Percentiles rank a stretch among this genome's conserved stretches.
phyloP scores from a whole-genome alignment of 352 stramenopile genomes.

The Phytophthora citricola region DNA sequence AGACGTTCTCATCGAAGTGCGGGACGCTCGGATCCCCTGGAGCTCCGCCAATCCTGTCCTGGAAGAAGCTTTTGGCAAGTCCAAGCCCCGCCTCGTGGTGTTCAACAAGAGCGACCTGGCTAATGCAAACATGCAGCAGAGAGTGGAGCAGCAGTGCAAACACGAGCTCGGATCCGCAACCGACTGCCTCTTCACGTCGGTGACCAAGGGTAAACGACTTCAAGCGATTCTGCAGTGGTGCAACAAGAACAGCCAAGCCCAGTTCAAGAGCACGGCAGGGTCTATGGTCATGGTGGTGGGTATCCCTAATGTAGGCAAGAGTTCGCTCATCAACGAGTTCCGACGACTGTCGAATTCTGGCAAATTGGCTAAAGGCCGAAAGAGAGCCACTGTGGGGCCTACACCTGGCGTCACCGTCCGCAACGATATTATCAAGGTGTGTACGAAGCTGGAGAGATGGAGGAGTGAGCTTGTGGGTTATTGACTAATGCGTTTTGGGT shows the following conservation, averaged over 20 bases:
- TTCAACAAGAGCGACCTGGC: slow-evolving; percentile 91
- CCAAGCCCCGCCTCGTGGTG: slow-evolving; percentile 84
- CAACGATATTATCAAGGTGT: slow-evolving; percentile 91
- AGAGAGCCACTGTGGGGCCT: slow-evolving; percentile 79
- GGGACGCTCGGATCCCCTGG: slow-evolving; percentile 84
- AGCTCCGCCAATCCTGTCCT: slow-evolving; percentile 86
- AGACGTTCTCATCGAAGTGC: slow-evolving; percentile 86
- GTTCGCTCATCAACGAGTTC: slow-evolving; percentile 91
- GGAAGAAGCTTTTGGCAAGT: slow-evolving; percentile 74
- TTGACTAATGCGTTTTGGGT: slow-evolving; percentile 2
- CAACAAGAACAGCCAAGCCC: slow-evolving; percentile 70
- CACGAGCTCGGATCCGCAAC: slow-evolving; percentile 39
- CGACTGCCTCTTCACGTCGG: slow-evolving; percentile 83
- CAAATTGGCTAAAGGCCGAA: slow-evolving; percentile 84
- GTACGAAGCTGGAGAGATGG: background rate
- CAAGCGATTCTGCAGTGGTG: slow-evolving; percentile 84
- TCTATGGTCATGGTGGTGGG: slow-evolving; percentile 91
- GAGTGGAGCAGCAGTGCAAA: slow-evolving; percentile 71
- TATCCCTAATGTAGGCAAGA: slow-evolving; percentile 93
- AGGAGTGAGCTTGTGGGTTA: slow-evolving; percentile 10
- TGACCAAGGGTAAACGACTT: slow-evolving; percentile 78
- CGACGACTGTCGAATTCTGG: slow-evolving; percentile 70
- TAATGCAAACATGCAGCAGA: slow-evolving; percentile 85
- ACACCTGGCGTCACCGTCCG: slow-evolving; percentile 88
- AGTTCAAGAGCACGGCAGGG: slow-evolving; percentile 87